phyloP scores from a whole-genome alignment of 352 stramenopile genomes.

The Globisporangium cylindrosporum region DNA sequence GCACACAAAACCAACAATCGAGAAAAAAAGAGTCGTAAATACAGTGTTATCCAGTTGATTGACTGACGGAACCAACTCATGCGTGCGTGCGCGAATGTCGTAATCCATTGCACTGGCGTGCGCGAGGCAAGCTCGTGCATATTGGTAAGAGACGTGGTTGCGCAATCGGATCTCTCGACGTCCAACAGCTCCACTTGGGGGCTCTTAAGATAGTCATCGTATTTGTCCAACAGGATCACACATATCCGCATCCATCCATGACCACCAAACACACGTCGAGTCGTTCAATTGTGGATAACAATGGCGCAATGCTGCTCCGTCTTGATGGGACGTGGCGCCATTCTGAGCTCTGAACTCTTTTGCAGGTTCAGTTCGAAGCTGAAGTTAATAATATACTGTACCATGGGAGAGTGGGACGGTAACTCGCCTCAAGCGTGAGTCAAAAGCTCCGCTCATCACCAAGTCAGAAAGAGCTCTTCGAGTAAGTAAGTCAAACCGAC shows the following conservation, averaged over 20 bases:
- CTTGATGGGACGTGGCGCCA: neutral
- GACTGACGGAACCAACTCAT: neutral
- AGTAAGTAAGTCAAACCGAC: neutral
- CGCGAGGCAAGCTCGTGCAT: neutral
- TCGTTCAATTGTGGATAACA: neutral
- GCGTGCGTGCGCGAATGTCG: neutral
- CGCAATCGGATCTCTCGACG: neutral
- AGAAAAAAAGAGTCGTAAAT: neutral
- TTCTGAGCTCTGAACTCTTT: conserved; percentile 5
- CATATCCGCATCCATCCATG: neutral
- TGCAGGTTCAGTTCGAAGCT: neutral
- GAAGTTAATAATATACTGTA: neutral
- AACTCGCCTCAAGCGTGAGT: neutral
- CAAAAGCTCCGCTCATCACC: neutral
- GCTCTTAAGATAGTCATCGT: neutral
- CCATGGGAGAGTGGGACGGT: neutral
- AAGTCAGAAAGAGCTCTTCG: neutral
- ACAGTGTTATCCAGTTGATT: conserved; percentile 1
- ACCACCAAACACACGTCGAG: neutral
- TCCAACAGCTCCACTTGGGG: neutral
- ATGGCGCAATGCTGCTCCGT: neutral
- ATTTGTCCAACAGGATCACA: neutral
- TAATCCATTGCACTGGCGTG: neutral
- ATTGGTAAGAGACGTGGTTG: neutral
- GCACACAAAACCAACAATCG: neutral